Evolutionary conservation across 75 land plant genomes (phyloP), one percentile per base, ranked within the genome.

Genomic region (Picea glauca): DNA sequence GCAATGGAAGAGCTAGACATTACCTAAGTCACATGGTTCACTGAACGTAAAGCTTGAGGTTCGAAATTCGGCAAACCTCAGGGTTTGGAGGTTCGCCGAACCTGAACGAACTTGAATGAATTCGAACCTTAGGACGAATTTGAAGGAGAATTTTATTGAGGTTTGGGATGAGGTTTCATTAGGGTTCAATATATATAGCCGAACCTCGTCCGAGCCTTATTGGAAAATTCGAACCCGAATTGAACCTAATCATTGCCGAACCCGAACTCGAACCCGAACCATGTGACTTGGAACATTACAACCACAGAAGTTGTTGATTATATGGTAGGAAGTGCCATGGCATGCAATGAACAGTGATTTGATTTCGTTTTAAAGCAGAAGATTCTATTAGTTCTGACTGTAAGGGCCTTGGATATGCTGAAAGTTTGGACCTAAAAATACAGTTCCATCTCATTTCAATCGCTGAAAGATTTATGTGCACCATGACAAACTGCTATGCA

Each of bases 221-320:
- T 26, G 26, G 26, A 26, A 26, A 26, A 26, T 26, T 26, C 26
- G 26, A 26, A 26, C 26, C 26, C 26, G 26, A 26, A 26, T 26
- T 26, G 26, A 26, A 26, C 26, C 26, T 26, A 26, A 26, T 26
- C 26, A 26, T 26, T 26, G 26, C 26, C 26, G 0, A 26, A 26
- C 26, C 26, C 26, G 26, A 26, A 26, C 26, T 26, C 26, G 26
- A 26, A 26, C 26, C 26, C 26, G 26, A 26, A 26, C 26, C 26
- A 26, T 26, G 26, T 26, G 26, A 26, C 26, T 26, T 26, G 99
- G 99, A 98, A 97, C 84, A 88, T 97, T 43, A 95, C 99, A 38
- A 97, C 94, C 15, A 97, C 99, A 59, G 98, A 97, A 80, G 96
- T 95, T 72, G 99, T 96, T 35, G 98, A 97, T 85, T 81, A 93